A percentile compares a stretch with the other conserved stretches of the same genome.
Conservation (phyloP, 345 rosid species). For the Gossypioides kirkii region DNA sequence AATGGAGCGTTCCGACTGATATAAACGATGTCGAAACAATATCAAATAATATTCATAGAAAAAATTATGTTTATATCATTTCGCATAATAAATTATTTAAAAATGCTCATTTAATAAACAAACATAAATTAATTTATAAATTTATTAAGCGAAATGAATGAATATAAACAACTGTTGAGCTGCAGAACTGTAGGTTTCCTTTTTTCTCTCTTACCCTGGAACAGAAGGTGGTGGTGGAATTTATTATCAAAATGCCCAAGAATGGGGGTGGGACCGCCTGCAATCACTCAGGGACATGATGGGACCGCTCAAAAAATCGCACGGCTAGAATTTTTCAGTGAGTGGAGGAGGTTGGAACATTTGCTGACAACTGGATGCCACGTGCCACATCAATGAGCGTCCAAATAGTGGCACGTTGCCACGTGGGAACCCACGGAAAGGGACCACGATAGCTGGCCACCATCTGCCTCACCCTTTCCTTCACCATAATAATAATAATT, state of each 20-base stretch:
- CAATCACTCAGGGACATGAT: constrained; percentile 29
- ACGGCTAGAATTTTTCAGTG: constrained; percentile 24
- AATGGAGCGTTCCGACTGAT: too few species aligned
- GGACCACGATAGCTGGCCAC: constrained; percentile 19
- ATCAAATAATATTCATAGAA: too few species aligned
- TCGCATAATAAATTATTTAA: too few species aligned
- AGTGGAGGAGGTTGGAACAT: not conserved
- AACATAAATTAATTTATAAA: too few species aligned
- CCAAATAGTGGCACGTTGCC: constrained; percentile 34
- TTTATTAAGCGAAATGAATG: too few species aligned
- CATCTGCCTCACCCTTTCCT: constrained; percentile 8
- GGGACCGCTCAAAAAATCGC: constrained; percentile 37
- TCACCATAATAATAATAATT: not conserved
- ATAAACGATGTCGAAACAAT: too few species aligned
- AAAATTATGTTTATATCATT: too few species aligned
- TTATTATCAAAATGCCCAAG: not conserved
- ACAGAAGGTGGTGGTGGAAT: not conserved
- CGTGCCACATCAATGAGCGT: constrained; percentile 19
- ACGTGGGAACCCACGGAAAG: constrained; percentile 24
- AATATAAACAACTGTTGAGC: too few species aligned
- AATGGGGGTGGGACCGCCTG: constrained; percentile 33
- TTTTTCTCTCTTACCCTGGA: not conserved
- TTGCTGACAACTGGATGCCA: constrained; percentile 17
- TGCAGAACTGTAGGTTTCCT: too few species aligned
- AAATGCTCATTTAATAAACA: too few species aligned